phyloP scores from a whole-genome alignment of 495 filamentous ascomycete species.

The Achaetomiella virescens region DNA sequence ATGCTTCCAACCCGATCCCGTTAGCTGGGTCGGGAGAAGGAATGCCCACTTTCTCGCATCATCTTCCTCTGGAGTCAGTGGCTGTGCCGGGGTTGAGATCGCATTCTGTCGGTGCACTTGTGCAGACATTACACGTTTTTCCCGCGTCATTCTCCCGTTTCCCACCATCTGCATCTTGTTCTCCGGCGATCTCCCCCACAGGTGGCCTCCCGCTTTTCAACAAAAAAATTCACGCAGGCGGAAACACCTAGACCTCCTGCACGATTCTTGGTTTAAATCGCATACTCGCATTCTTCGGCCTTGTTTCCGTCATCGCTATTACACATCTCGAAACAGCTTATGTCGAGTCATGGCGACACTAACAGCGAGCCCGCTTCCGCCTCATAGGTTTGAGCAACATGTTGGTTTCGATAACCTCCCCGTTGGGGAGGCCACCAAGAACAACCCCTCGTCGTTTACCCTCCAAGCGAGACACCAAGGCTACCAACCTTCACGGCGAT shows the following conservation, averaged over 20 bases:
- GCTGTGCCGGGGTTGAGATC: conserved; percentile 8
- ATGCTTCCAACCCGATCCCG: conserved; percentile 16
- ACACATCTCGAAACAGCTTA: neutral
- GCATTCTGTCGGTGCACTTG: conserved; percentile 10
- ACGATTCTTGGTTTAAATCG: neutral
- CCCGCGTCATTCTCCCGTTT: conserved; percentile 7
- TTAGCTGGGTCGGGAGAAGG: conserved; percentile 9
- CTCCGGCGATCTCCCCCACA: neutral
- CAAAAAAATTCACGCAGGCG: conserved; percentile 16
- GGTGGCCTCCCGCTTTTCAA: neutral
- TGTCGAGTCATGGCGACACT: conserved; percentile 38
- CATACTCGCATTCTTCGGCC: neutral
- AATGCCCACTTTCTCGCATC: neutral
- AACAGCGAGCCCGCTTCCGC: conserved; percentile 30
- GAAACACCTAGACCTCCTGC: neutral
- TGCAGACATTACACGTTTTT: conserved; percentile 14
- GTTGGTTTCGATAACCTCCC: conserved; percentile 96
- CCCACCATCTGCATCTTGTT: neutral
- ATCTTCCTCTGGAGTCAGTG: conserved; percentile 7
- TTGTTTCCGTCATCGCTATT: neutral
- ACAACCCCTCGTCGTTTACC: conserved; percentile 76
- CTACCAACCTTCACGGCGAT: conserved; percentile 76
- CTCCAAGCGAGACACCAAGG: conserved; percentile 84
- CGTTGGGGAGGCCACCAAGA: conserved; percentile 55
- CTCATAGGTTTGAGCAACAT: conserved; percentile 51